Base-by-base conservation (phyloP, 805 yeast species). In the Brettanomyces bruxellensis region DNA sequence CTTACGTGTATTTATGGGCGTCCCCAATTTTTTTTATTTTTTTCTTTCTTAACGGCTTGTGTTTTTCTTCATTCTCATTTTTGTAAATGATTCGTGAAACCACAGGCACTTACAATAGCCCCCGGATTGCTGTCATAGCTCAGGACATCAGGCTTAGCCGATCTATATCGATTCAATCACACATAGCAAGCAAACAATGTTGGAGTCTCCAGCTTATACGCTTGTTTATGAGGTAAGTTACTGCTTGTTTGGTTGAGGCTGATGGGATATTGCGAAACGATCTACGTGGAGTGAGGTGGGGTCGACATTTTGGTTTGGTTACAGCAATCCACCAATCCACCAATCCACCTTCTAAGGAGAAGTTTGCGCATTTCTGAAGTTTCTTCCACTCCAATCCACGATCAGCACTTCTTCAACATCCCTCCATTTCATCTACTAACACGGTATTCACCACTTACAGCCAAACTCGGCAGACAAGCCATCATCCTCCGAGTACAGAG, bases 401-500 rank as follows among this genome's bases (percentile, higher is more conserved):
- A 18, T 18, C 18, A 18, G 18, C 18, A 18, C 18, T 18, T 18
- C 18, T 18, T 18, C 18, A 18, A 18, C 18, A 28, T 9, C 32
- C 32, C 11, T 46, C 23, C n/a, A 35, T 7, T 35, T 35, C 8
- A 35, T 35, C 38, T n/a, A 35, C 38, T n/a, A 35, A n/a, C 23
- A n/a, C n/a, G 7, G 48, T 54, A 51, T 47, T 44, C 9, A 34
- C 12, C 18, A 38, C 7, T 36, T 46, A 32, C 46, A 64, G 73
- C 86, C 90, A 34, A 74, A 79, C 53, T 70, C 85, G 56, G 76
- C 83, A 49, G 67, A 70, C 47, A 79, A 77, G 65, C 72, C 79
- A 55, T 72, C 87, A 11, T 76, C 76, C 45, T 73, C 78, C 57
- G 96, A 89, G 68, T 82, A 85, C 68, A 83, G 79, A 60, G 74